Percentiles rank a stretch among this genome's conserved stretches.
These are phyloP conservation scores for Mycena polygramma DNA, from an alignment of 768 basidiomycete species.

Conservation along the genomic window DNA sequence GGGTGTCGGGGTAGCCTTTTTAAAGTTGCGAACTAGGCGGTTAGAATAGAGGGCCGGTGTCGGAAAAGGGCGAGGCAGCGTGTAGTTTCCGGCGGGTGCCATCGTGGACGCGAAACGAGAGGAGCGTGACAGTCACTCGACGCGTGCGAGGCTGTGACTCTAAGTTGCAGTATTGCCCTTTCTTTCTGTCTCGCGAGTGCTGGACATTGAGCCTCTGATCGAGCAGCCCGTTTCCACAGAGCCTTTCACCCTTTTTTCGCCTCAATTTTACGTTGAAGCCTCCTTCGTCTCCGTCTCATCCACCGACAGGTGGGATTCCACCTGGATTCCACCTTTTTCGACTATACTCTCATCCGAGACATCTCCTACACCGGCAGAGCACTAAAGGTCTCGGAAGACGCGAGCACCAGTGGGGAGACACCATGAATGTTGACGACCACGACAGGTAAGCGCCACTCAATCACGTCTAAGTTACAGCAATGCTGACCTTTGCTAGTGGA, in stretches of 20 bases:
- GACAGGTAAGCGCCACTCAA: constrained; percentile 20
- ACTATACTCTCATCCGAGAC: constrained; percentile 4
- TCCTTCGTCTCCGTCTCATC: too few relatives aligned
- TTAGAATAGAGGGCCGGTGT: constrained; percentile 20
- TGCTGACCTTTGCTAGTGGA: constrained; percentile 51
- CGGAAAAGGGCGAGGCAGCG: constrained; percentile 1
- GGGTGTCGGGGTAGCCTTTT: constrained; percentile 32
- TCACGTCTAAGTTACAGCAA: constrained; percentile 14
- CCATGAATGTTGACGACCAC: constrained; percentile 26
- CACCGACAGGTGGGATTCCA: neutral
- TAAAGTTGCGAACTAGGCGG: constrained; percentile 36
- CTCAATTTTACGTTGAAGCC: constrained; percentile 2
- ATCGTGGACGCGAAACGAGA: neutral
- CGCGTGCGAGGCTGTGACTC: too few relatives aligned
- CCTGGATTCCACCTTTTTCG: neutral
- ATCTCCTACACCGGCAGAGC: neutral
- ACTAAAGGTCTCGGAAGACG: constrained; percentile 5
- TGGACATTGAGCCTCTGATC: too few relatives aligned
- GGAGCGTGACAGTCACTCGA: too few relatives aligned
- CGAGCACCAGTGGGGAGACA: constrained; percentile 6
- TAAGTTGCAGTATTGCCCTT: too few relatives aligned
- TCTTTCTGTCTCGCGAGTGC: too few relatives aligned
- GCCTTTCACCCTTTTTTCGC: neutral
- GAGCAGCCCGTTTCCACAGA: too few relatives aligned
- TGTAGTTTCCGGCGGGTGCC: constrained; percentile 27